Evolutionary conservation across 2,329 filamentous ascomycete genomes (phyloP), one percentile per base, ranked within the genome.

Genomic region (Ophiostoma novo-ulmi): DNA sequence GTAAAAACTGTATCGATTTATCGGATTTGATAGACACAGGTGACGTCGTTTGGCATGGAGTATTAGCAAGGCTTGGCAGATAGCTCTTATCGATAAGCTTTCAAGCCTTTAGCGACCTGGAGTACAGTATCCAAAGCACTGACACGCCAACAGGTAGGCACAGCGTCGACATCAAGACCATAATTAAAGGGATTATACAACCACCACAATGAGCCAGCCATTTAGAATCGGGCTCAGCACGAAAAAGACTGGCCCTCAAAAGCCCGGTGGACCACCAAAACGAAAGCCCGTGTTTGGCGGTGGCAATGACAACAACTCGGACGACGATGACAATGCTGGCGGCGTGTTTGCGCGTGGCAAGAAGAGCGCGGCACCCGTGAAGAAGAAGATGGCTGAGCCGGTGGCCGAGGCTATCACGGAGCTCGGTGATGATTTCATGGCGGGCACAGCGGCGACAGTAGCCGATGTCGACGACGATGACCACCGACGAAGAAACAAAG

Each of bases 331-430:
- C 70, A 35, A 48, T 26, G 71, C 14, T 31, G 68, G 38, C 61
- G 72, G 44, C 14, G 69, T 67, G 22, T 66, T 72, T 72, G 72
- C 67, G 17, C 38, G 39, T 13, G n/a, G 48, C 8, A 67, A 70
- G 14, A 69, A 66, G 26, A 22, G 65, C 48, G 35, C 36, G 39
- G 38, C 35, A 38, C 13, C 65, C 1, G 1, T 1, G 13, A 55
- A 39, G 13, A 75, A 75, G 61, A 71, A 74, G 70, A 44, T 69
- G 22, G 77, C 78, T 52, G 78, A 77, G 14, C 79, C 79, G 22
- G 81, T 82, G 68, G 79, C 81, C 31, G 84, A 89, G 74, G 82
- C 85, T 67, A 88, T 92, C 75, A 86, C 82, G 68, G 88, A 89
- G 74, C 81, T 91, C 0, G 73, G 72, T 70, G 84, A 87, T 73